A percentile compares a stretch with the other conserved stretches of the same genome.
phyloP scores from a whole-genome alignment of 768 basidiomycete species.

The Lactifluus hygrophoroides region DNA sequence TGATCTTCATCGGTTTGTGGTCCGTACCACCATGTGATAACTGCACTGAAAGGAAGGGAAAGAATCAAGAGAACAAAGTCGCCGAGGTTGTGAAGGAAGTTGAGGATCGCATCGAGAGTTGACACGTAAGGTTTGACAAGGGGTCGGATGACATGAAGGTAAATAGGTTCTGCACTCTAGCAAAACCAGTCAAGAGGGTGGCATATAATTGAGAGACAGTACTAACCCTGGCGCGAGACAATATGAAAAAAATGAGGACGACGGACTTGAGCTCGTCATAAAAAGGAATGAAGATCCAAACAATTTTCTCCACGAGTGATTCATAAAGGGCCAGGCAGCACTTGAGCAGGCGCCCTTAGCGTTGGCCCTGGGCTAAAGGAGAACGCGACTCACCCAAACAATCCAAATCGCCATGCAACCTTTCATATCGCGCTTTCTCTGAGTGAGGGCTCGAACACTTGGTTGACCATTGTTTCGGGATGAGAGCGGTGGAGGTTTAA shows the following conservation, averaged over 20 bases:
- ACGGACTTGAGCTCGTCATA: slow-evolving; percentile 77
- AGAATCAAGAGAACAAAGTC: slow-evolving; percentile 46
- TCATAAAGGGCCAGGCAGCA: slow-evolving; percentile 64
- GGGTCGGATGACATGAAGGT: slow-evolving; percentile 72
- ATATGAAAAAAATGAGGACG: slow-evolving; percentile 60
- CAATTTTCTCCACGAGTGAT: slow-evolving; percentile 49
- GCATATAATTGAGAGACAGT: background rate
- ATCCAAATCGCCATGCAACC: slow-evolving; percentile 79
- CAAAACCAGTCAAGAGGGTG: background rate
- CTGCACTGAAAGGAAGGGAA: slow-evolving; percentile 32
- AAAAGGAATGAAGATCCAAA: slow-evolving; percentile 72
- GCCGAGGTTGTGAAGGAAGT: slow-evolving; percentile 51
- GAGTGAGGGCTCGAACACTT: slow-evolving; percentile 56
- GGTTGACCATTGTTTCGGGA: slow-evolving; percentile 49
- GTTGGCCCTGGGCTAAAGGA: slow-evolving; percentile 7
- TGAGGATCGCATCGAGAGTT: slow-evolving; percentile 56
- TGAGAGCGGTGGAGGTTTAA: slow-evolving; percentile 55
- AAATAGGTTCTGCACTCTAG: slow-evolving; percentile 82
- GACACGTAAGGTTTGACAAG: slow-evolving; percentile 64
- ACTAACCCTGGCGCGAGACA: slow-evolving; percentile 64
- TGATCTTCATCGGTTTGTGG: slow-evolving; percentile 13
- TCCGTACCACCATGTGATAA: slow-evolving; percentile 28
- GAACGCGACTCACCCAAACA: slow-evolving; percentile 55
- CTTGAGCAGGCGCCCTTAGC: slow-evolving; percentile 31
- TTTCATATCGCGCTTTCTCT: slow-evolving; percentile 80